phyloP scores from a whole-genome alignment of 2,329 filamentous ascomycete genomes.

The Microdochium paspali region DNA sequence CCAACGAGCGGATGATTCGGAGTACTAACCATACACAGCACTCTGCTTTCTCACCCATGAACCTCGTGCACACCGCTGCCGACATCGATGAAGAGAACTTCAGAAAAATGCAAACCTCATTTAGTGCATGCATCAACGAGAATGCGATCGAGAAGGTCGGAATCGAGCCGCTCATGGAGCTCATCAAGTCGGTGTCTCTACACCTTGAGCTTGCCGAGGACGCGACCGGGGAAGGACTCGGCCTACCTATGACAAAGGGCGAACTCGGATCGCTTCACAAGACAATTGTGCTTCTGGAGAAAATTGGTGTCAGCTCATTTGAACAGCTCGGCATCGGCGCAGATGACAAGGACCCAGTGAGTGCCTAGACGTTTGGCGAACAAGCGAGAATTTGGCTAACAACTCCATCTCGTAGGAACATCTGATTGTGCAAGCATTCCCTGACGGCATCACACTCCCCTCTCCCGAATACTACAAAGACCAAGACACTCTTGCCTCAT shows the following conservation, averaged over 20 bases:
- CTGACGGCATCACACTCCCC: conserved; percentile 46
- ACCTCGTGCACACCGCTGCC: conserved; percentile 22
- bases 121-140: conserved; percentile 58
- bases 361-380: conserved; percentile 1
- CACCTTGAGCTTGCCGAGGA: conserved; percentile 13
- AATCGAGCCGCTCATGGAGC: conserved; percentile 40
- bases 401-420: conserved; percentile 10
- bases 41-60: conserved; percentile 36
- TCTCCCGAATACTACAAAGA: conserved; percentile 53
- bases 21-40: conserved; percentile 23
- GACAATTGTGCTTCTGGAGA: conserved; percentile 35
- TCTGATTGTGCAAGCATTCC: conserved; percentile 26
- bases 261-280: conserved; percentile 21
- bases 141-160: conserved; percentile 44
- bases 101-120: conserved; percentile 53
- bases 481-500: conserved; percentile 38
- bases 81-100: conserved; percentile 53
- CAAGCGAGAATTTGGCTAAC: conserved; percentile 3
- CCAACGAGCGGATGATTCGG: conserved; percentile 1
- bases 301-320: conserved; percentile 31
- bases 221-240: conserved; percentile 11
- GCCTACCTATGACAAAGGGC: not conserved
- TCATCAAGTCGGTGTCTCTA: conserved; percentile 39
- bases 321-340: conserved; percentile 24
- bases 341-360: conserved; percentile 32